Conservation (phyloP, 179 eudicot species). For the Carnegiea gigantea region DNA sequence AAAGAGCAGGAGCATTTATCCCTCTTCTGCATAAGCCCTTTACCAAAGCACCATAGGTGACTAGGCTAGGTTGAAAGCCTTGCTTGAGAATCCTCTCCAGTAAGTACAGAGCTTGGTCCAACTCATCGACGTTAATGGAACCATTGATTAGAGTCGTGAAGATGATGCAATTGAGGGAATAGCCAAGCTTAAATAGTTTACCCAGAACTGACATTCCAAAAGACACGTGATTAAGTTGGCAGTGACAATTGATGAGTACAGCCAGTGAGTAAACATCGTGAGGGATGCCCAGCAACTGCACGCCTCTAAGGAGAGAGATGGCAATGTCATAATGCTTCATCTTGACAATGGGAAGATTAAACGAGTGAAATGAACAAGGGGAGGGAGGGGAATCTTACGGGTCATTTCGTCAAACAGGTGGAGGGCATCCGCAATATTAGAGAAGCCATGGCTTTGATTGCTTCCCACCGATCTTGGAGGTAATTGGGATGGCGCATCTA, state of each 20-base stretch:
- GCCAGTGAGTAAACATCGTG: conserved; percentile 5
- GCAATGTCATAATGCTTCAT: conserved; percentile 18
- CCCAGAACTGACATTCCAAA: conserved; percentile 23
- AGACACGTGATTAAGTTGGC: background rate
- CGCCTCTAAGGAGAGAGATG: conserved; percentile 4
- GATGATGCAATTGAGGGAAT: background rate
- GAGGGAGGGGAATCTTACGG: conserved; percentile 4
- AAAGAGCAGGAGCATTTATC: too few relatives aligned
- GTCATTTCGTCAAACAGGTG: conserved; percentile 7
- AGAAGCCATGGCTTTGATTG: background rate
- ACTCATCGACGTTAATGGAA: too few relatives aligned
- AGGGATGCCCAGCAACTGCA: background rate
- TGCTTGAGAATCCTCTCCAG: background rate
- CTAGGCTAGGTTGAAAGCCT: background rate
- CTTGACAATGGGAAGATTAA: background rate
- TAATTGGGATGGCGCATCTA: too few relatives aligned
- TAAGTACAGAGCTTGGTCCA: background rate
- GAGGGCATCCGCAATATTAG: background rate
- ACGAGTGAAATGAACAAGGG: conserved; percentile 10
- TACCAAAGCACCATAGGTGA: background rate
- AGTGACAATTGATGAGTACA: conserved; percentile 19
- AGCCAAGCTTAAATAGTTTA: conserved; percentile 20
- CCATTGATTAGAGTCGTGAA: background rate
- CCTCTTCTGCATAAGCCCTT: too few relatives aligned
- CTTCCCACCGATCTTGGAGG: too few relatives aligned